A percentile compares a stretch with the other conserved stretches of the same genome.
phyloP scores from a whole-genome alignment of 2,329 filamentous ascomycete species.

The Aureobasidium mangrovei region DNA sequence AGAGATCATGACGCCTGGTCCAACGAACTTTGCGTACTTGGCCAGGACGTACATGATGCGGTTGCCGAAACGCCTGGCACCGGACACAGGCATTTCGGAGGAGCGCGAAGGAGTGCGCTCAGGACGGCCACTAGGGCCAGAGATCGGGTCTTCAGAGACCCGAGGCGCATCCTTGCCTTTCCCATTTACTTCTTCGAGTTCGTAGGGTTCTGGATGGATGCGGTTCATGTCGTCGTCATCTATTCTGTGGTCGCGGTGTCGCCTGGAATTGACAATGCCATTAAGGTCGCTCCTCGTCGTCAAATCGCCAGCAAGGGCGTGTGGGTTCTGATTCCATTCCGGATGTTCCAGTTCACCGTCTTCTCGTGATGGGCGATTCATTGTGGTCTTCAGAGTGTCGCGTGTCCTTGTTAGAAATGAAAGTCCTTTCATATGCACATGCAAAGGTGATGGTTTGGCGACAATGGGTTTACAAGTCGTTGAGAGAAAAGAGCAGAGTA shows the following conservation, averaged over 20 bases:
- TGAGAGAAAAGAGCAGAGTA: not conserved
- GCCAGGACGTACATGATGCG: conserved; percentile 22
- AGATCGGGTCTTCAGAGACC: conserved; percentile 7
- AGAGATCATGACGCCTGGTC: conserved; percentile 56
- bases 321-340: conserved; percentile 55
- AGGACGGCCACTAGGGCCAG: conserved; percentile 7
- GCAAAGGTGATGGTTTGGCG: not conserved
- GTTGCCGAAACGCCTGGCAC: conserved; percentile 1
- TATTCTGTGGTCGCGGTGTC: conserved; percentile 38
- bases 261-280: conserved; percentile 49
- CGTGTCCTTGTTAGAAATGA: conserved; percentile 3
- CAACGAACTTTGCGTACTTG: conserved; percentile 51
- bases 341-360: conserved; percentile 42
- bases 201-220: conserved; percentile 19
- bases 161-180: conserved; percentile 8
- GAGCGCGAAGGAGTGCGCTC: conserved; percentile 12
- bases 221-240: conserved; percentile 24
- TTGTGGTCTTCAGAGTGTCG: conserved; percentile 24
- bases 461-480: not conserved
- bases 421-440: not conserved
- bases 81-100: conserved; percentile 4
- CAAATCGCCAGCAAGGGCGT: conserved; percentile 47
- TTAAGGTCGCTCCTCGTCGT: conserved; percentile 56
- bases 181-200: not conserved
- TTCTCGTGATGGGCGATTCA: conserved; percentile 58